Evolutionary conservation across 2,329 filamentous ascomycete species (phyloP).

Genomic region (Diaporthe sp.): DNA sequence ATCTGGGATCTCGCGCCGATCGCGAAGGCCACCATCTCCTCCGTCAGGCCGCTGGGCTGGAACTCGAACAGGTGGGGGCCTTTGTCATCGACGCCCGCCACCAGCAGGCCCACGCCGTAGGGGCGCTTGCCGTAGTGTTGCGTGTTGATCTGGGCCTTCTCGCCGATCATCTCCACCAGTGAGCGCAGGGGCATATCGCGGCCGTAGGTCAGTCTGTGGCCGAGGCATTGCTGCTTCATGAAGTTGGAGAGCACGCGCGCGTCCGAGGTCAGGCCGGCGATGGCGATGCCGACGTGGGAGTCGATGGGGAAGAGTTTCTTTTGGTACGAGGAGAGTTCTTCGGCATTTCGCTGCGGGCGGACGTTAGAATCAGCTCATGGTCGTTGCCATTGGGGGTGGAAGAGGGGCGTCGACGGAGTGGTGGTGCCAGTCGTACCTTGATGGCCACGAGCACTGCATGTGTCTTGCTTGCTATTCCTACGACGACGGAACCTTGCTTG

Average conservation of each 20-base stretch:
- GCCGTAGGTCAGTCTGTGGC: constrained; percentile 95
- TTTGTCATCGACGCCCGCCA: constrained; percentile 93
- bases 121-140: constrained; percentile 97
- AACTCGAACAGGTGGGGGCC: constrained; percentile 99
- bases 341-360: constrained; percentile 85
- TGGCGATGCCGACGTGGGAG: constrained; percentile 94
- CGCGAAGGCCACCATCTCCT: constrained; percentile 96
- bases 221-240: constrained; percentile 99
- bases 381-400: constrained; percentile 36
- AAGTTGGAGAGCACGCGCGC: constrained; percentile 99
- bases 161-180: constrained; percentile 91
- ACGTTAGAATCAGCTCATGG: constrained; percentile 30
- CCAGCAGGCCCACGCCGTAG: constrained; percentile 93
- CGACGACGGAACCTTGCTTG: constrained; percentile 98
- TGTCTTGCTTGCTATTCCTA: constrained; percentile 97
- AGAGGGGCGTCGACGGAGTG: constrained; percentile 17
- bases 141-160: constrained; percentile 97
- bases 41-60: constrained; percentile 94
- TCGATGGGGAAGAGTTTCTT: constrained; percentile 99
- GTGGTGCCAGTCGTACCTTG: constrained; percentile 75
- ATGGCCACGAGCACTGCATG: constrained; percentile 95
- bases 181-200: constrained; percentile 91
- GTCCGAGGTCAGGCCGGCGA: constrained; percentile 96
- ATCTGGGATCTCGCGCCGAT: constrained; percentile 98
- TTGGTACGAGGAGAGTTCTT: constrained; percentile 99